phyloP scores from a whole-genome alignment of 1,284 basidiomycete genomes.

The Heterobasidion irregulare region DNA sequence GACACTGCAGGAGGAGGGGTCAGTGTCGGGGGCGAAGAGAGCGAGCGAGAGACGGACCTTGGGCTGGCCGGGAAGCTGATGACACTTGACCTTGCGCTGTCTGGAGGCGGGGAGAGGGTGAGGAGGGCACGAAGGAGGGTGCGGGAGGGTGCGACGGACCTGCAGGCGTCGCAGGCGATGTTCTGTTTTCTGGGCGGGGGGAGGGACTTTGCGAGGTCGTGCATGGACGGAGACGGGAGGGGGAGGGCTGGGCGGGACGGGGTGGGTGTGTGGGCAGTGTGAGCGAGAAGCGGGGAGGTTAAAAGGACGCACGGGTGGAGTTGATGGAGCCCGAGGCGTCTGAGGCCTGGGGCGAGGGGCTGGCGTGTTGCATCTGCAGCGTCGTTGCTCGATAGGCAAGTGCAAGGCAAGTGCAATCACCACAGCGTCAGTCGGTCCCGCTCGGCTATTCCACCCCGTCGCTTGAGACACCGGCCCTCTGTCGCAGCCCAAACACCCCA shows the following conservation, averaged over 20 bases:
- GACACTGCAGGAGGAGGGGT: constrained; percentile 8
- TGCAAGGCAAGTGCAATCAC: neutral
- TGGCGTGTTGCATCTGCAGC: constrained; percentile 1
- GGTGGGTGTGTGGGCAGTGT: constrained; percentile 14
- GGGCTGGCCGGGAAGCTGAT: constrained; percentile 66
- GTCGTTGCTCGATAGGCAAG: neutral
- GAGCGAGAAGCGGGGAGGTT: neutral
- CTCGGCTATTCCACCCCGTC: neutral
- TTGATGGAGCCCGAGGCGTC: constrained; percentile 12
- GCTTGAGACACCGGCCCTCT: neutral
- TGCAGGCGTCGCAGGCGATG: constrained; percentile 85
- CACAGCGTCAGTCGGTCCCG: constrained; percentile 5
- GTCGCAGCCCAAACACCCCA: neutral
- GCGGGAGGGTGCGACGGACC: constrained; percentile 26
- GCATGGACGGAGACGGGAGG: constrained; percentile 53
- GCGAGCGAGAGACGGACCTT: constrained; percentile 46
- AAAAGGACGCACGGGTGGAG: constrained; percentile 29
- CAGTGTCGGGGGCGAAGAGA: neutral
- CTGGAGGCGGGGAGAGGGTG: constrained; percentile 26
- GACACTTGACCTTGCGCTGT: constrained; percentile 77
- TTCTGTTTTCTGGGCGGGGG: constrained; percentile 82
- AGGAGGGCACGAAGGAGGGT: neutral
- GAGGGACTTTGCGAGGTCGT: constrained; percentile 66
- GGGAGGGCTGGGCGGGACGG: constrained; percentile 36
- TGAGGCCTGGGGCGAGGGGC: neutral